Evolutionary conservation across 371 early-diverging fungal genomes (phyloP).

Genomic region (Mortierella sp.): DNA sequence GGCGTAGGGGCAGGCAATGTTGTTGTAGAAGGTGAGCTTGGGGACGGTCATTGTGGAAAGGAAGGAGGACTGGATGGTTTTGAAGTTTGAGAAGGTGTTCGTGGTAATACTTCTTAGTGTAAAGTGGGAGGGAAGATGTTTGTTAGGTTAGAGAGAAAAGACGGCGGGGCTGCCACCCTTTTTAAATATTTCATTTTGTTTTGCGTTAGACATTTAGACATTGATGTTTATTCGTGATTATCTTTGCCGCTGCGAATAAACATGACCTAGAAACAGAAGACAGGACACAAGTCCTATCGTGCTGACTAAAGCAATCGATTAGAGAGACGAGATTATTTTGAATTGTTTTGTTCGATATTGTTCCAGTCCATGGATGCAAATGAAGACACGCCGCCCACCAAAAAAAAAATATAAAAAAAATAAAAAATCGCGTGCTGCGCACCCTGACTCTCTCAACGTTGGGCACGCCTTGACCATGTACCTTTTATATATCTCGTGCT

Average conservation of each 20-base stretch:
- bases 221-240: too few species aligned
- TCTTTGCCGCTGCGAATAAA: neutral
- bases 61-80: neutral
- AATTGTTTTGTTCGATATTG: neutral
- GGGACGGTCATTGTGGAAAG: neutral
- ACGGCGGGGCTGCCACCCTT: neutral
- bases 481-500: too few species aligned
- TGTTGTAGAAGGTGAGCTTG: constrained; percentile 28
- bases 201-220: too few species aligned
- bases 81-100: neutral
- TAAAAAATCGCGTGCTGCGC: neutral
- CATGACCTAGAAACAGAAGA: neutral
- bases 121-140: neutral
- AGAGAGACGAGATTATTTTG: neutral
- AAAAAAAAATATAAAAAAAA: neutral
- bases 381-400: neutral
- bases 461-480: too few species aligned
- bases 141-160: neutral
- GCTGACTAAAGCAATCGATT: neutral
- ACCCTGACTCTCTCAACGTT: too few species aligned
- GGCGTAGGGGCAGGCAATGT: constrained; percentile 30
- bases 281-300: neutral
- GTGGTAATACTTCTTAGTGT: neutral
- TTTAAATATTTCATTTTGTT: neutral
- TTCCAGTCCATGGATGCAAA: neutral